A percentile compares a stretch with the other conserved stretches of the same genome.
phyloP scores from a whole-genome alignment of 2,329 filamentous ascomycete genomes.

The Trichoderma koningii region DNA sequence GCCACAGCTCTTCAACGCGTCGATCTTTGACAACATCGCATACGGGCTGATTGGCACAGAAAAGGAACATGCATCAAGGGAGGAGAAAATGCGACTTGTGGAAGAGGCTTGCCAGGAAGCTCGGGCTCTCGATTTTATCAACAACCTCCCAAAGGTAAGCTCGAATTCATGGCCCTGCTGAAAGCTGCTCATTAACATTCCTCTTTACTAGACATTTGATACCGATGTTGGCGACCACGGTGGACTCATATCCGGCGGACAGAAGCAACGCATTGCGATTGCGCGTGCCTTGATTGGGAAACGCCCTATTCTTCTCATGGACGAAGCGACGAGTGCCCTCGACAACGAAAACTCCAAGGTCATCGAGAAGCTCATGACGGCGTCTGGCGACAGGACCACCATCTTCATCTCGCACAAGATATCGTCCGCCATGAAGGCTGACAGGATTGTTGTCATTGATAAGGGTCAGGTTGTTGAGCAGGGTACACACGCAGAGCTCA shows the following conservation, averaged over 20 bases:
- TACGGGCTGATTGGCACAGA: slow-evolving; percentile 48
- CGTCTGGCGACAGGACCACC: slow-evolving; percentile 50
- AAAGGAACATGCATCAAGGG: slow-evolving; percentile 42
- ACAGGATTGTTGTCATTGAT: slow-evolving; percentile 63
- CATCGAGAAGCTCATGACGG: slow-evolving; percentile 57
- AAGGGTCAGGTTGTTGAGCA: slow-evolving; percentile 53
- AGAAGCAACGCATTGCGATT: slow-evolving; percentile 75
- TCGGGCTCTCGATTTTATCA: slow-evolving; percentile 57
- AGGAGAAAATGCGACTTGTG: slow-evolving; percentile 49
- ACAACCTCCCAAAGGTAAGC: slow-evolving; percentile 46
- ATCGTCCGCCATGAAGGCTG: slow-evolving; percentile 50
- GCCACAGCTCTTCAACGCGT: slow-evolving; percentile 55
- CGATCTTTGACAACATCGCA: slow-evolving; percentile 55
- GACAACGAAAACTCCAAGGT: slow-evolving; percentile 69
- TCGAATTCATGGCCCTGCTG: too few relatives aligned
- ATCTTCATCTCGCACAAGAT: slow-evolving; percentile 64
- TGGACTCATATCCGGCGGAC: slow-evolving; percentile 70
- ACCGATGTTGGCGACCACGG: slow-evolving; percentile 67
- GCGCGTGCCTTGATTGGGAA: slow-evolving; percentile 69
- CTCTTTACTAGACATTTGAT: slow-evolving; percentile 51
- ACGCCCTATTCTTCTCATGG: slow-evolving; percentile 67
- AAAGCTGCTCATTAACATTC: background rate
- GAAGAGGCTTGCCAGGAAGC: slow-evolving; percentile 52
- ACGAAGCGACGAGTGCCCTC: slow-evolving; percentile 68
- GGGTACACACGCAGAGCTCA: slow-evolving; percentile 59